Evolutionary conservation across 2,329 filamentous ascomycete species (phyloP).

Genomic region (Elsinoe fawcettii): DNA sequence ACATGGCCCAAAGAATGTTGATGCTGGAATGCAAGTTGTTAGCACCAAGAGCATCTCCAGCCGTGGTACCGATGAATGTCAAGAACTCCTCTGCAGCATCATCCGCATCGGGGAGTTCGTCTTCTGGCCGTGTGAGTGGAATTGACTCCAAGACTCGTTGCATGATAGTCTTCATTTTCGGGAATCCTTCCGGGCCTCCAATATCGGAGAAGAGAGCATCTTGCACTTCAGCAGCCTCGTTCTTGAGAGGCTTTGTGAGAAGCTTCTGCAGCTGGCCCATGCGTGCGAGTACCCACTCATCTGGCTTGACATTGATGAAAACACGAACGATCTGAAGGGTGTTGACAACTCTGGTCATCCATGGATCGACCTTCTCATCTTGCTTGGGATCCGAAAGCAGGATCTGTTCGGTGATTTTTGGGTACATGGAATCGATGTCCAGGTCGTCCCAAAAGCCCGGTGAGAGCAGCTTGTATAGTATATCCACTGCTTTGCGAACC

Average conservation of each 20-base stretch:
- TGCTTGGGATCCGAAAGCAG: constrained; percentile 61
- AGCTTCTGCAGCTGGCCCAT: constrained; percentile 75
- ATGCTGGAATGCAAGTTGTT: constrained; percentile 55
- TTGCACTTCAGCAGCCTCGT: constrained; percentile 84
- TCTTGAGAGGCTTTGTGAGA: constrained; percentile 79
- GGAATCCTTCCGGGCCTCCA: constrained; percentile 57
- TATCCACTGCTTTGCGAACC: constrained; percentile 72
- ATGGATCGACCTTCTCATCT: constrained; percentile 55
- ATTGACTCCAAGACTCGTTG: constrained; percentile 81
- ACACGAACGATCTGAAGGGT: constrained; percentile 87
- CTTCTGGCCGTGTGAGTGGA: constrained; percentile 67
- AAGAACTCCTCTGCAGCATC: constrained; percentile 79
- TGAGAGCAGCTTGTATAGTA: constrained; percentile 78
- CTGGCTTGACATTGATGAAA: constrained; percentile 75
- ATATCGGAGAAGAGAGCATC: constrained; percentile 77
- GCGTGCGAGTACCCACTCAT: constrained; percentile 83
- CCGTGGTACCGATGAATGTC: constrained; percentile 72
- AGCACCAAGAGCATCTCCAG: constrained; percentile 71
- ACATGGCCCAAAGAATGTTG: constrained; percentile 88
- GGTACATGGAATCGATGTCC: constrained; percentile 75
- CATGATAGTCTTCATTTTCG: constrained; percentile 61
- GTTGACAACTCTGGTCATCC: constrained; percentile 83
- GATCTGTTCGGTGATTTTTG: constrained; percentile 80
- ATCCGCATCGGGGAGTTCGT: constrained; percentile 62
- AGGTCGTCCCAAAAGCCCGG: constrained; percentile 86